A percentile compares a stretch with the other conserved stretches of the same genome.
Conservation (phyloP, 2,329 filamentous ascomycete genomes). For the Grosmannia clavigera region DNA sequence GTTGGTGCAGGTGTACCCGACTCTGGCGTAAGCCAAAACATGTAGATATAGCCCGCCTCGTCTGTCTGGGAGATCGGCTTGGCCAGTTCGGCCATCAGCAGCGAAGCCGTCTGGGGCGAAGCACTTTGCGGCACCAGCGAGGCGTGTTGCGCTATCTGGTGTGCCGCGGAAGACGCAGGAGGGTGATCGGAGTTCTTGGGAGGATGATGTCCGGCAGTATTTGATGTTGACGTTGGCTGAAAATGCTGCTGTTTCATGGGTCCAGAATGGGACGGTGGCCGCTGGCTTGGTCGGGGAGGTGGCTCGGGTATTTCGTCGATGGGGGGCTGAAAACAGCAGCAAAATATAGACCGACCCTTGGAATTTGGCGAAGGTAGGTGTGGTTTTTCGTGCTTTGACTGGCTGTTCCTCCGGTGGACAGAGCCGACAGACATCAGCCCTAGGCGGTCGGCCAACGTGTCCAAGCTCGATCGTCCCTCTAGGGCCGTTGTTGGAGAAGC, state of each 20-base stretch:
- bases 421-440: conserved; percentile 53
- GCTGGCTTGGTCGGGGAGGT: conserved; percentile 32
- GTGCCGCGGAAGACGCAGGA: conserved; percentile 12
- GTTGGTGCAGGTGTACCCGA: conserved; percentile 41
- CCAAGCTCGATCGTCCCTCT: conserved; percentile 63
- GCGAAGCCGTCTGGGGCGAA: conserved; percentile 54
- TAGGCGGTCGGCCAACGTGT: conserved; percentile 71
- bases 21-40: conserved; percentile 85
- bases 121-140: conserved; percentile 58
- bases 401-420: conserved; percentile 16
- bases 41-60: conserved; percentile 91
- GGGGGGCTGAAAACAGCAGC: conserved; percentile 41
- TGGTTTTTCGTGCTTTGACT: conserved; percentile 14
- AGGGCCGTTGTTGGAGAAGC: conserved; percentile 38
- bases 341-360: conserved; percentile 25
- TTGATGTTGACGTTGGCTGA: neutral
- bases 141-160: conserved; percentile 35
- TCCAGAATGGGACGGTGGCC: conserved; percentile 17
- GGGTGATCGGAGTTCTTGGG: neutral
- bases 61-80: conserved; percentile 62
- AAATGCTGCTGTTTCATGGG: neutral
- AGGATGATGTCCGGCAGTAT: conserved; percentile 10
- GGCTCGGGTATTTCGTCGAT: conserved; percentile 28
- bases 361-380: neutral
- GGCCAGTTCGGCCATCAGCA: conserved; percentile 63